Conservation (phyloP, 2,329 filamentous ascomycete species). For the Fusarium paranaense region DNA sequence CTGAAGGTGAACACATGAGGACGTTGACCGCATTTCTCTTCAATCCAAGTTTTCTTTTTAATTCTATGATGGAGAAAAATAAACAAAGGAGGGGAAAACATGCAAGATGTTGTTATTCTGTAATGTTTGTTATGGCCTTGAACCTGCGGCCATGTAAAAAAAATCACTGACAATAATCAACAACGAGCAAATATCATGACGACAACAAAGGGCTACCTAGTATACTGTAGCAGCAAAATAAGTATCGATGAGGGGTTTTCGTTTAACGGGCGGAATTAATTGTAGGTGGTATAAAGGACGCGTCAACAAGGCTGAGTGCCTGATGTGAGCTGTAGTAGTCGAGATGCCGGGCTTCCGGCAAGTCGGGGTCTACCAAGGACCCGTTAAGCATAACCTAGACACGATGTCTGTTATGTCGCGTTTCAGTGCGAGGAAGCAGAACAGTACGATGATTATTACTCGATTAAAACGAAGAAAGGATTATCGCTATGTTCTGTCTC, state of each 20-base stretch:
- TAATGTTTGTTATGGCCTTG: conserved; percentile 3
- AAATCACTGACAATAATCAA: background rate
- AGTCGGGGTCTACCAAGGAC: background rate
- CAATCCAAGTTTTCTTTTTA: conserved; percentile 4
- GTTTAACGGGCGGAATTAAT: background rate
- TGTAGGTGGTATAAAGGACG: background rate
- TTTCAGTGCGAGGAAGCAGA: background rate
- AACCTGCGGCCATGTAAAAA: background rate
- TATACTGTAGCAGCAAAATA: background rate
- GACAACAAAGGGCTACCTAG: background rate
- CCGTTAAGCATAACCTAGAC: background rate
- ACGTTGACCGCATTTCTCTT: background rate
- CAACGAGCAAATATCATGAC: background rate
- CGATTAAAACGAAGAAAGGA: no score
- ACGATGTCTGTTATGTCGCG: background rate
- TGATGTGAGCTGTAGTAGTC: background rate
- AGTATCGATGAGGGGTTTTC: background rate
- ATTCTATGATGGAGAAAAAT: background rate
- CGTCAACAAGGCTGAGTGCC: conserved; percentile 6
- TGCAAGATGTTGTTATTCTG: background rate
- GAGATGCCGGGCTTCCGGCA: background rate
- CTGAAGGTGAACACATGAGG: background rate
- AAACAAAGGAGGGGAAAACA: background rate
- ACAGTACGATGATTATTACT: background rate
- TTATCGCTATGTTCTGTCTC: background rate